phyloP scores from a whole-genome alignment of 2,329 filamentous ascomycete genomes.

The Colletotrichum euphorbiae region DNA sequence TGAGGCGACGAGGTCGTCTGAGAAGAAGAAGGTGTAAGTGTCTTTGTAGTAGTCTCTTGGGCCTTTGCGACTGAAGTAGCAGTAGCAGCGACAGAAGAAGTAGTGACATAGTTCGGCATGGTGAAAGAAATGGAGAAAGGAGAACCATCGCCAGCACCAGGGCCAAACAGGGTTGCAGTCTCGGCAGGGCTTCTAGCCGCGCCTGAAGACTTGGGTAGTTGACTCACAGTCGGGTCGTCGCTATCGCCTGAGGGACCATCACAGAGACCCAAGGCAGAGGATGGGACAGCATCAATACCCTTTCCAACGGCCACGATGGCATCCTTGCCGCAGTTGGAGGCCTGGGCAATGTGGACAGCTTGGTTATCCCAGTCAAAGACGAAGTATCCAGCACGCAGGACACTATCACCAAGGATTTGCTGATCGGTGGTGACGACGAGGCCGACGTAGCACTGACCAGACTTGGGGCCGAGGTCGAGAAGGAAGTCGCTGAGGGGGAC shows the following conservation, averaged over 20 bases:
- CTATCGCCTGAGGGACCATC: constrained; percentile 43
- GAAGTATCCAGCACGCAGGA: constrained; percentile 58
- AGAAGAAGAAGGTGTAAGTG: constrained; percentile 8
- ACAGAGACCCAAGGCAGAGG: constrained; percentile 50
- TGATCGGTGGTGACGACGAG: constrained; percentile 53
- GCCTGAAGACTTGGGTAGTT: background rate
- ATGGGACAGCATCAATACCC: constrained; percentile 49
- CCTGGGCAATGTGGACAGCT: constrained; percentile 55
- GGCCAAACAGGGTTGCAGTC: constrained; percentile 1
- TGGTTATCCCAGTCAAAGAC: constrained; percentile 60
- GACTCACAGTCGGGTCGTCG: constrained; percentile 23
- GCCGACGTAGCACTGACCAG: constrained; percentile 56
- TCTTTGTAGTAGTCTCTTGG: background rate
- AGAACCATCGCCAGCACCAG: background rate
- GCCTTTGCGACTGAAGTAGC: background rate
- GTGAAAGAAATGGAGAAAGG: background rate
- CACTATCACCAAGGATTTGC: constrained; percentile 58
- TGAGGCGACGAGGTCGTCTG: constrained; percentile 9
- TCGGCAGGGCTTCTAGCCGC: background rate
- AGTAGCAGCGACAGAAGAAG: background rate
- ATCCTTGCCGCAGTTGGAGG: constrained; percentile 53
- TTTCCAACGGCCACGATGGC: constrained; percentile 53
- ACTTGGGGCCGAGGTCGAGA: constrained; percentile 51
- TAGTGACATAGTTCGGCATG: background rate
- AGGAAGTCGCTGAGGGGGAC: constrained; percentile 63